Conservation (phyloP, 2,329 filamentous ascomycete species). For the Nothomitra cinnamomea region DNA sequence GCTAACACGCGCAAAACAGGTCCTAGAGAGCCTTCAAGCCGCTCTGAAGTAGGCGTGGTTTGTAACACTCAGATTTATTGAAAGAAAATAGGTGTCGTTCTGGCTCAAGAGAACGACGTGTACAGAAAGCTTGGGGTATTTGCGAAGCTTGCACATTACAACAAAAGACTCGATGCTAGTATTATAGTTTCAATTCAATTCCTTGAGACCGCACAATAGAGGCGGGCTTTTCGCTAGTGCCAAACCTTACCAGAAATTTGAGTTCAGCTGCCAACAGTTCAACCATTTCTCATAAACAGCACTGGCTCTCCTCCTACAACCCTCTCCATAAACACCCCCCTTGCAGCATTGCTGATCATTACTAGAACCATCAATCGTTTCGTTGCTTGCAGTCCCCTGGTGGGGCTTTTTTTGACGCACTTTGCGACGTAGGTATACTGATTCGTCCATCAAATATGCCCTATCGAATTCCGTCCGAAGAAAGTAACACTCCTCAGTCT, state of each 20-base stretch:
- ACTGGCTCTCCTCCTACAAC: background rate
- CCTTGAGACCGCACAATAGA: background rate
- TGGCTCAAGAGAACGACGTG: background rate
- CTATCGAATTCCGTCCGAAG: no score
- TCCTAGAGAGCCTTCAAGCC: conserved; percentile 69
- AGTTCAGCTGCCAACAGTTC: background rate
- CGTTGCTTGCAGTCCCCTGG: background rate
- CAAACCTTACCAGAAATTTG: background rate
- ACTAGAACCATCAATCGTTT: background rate
- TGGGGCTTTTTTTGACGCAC: no score
- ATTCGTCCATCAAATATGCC: no score
- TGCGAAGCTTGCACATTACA: background rate
- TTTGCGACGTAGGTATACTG: no score
- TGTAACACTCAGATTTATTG: background rate
- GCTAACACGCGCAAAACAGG: conserved; percentile 31
- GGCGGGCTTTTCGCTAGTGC: background rate
- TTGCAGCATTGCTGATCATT: background rate
- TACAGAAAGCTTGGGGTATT: background rate
- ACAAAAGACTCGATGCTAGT: background rate
- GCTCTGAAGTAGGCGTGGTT: conserved; percentile 48
- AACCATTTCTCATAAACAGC: background rate
- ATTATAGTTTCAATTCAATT: conserved; percentile 3
- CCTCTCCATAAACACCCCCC: background rate
- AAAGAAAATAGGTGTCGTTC: background rate
- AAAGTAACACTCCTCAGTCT: no score